phyloP scores from a whole-genome alignment of 768 basidiomycete species.

The Amanita pallidorosea region DNA sequence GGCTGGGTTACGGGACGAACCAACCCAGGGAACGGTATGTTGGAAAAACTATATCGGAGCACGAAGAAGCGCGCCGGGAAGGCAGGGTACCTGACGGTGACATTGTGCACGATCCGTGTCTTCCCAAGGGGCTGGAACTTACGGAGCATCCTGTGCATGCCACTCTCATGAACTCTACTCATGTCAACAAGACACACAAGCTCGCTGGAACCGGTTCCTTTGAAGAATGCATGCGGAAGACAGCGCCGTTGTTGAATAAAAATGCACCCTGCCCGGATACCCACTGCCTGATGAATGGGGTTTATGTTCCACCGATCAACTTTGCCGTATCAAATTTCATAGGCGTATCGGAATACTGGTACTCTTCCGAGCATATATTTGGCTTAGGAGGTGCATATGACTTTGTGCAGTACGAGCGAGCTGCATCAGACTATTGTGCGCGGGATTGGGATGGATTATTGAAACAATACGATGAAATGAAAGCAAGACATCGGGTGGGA shows the following conservation, averaged over 20 bases:
- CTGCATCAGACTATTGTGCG: constrained; percentile 77
- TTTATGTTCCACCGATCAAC: constrained; percentile 89
- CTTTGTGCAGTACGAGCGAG: constrained; percentile 91
- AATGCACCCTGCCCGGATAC: constrained; percentile 69
- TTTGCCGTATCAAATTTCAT: constrained; percentile 92
- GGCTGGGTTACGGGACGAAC: constrained; percentile 98
- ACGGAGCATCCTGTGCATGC: constrained; percentile 42
- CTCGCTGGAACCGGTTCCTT: constrained; percentile 88
- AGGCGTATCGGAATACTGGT: constrained; percentile 98
- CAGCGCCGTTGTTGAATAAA: constrained; percentile 77
- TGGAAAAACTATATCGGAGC: constrained; percentile 48
- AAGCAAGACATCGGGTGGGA: constrained; percentile 33
- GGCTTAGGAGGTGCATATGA: constrained; percentile 93
- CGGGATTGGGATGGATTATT: constrained; percentile 73
- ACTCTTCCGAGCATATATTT: constrained; percentile 95
- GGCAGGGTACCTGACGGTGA: constrained; percentile 17
- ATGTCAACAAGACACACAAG: constrained; percentile 41
- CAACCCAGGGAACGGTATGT: constrained; percentile 93
- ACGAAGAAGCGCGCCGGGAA: constrained; percentile 30
- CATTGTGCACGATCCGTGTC: constrained; percentile 76
- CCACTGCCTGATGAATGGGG: constrained; percentile 90
- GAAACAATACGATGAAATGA: constrained; percentile 49
- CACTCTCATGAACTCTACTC: constrained; percentile 24
- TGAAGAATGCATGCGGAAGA: constrained; percentile 64
- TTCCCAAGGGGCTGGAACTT: constrained; percentile 66